Evolutionary conservation across 495 filamentous ascomycete genomes (phyloP).

Genomic region (Symbiotaphrina buchneri): DNA sequence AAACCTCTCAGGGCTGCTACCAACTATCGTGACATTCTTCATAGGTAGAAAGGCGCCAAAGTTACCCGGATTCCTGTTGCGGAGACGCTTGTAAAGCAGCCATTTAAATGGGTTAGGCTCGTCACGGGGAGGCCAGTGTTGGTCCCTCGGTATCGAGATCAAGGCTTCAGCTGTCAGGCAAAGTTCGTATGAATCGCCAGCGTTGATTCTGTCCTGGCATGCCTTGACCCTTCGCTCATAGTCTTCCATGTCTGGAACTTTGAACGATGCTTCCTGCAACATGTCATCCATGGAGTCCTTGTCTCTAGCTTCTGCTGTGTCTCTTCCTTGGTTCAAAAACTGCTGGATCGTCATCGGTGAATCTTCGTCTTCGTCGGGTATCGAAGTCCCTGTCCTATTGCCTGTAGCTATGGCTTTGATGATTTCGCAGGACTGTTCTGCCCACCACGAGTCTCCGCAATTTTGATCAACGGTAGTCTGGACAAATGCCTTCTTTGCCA

Average conservation of each 20-base stretch:
- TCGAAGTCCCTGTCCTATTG: too few species aligned
- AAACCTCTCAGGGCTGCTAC: slow-evolving; percentile 84
- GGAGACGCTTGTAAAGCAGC: slow-evolving; percentile 50
- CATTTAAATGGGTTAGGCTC: slow-evolving; percentile 17
- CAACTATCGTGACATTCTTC: slow-evolving; percentile 43
- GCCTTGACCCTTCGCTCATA: slow-evolving; percentile 41
- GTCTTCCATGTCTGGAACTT: slow-evolving; percentile 23
- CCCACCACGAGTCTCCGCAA: too few species aligned
- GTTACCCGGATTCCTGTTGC: slow-evolving; percentile 56
- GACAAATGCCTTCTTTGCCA: slow-evolving; percentile 31
- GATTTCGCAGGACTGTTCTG: too few species aligned
- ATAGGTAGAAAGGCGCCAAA: slow-evolving; percentile 71
- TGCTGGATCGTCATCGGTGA: too few species aligned
- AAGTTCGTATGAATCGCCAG: slow-evolving; percentile 82
- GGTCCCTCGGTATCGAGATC: slow-evolving; percentile 22
- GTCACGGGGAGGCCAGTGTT: slow-evolving; percentile 8
- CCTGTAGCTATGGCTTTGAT: too few species aligned
- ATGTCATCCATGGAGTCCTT: too few species aligned
- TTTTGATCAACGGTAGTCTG: too few species aligned
- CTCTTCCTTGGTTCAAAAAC: too few species aligned
- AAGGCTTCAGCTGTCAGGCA: slow-evolving; percentile 62
- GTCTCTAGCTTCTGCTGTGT: too few species aligned
- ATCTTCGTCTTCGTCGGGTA: too few species aligned
- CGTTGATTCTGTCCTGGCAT: slow-evolving; percentile 48
- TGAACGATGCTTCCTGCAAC: too few species aligned